phyloP scores from a whole-genome alignment of 148 eudicot genomes.

The Chenopodium formosanum region DNA sequence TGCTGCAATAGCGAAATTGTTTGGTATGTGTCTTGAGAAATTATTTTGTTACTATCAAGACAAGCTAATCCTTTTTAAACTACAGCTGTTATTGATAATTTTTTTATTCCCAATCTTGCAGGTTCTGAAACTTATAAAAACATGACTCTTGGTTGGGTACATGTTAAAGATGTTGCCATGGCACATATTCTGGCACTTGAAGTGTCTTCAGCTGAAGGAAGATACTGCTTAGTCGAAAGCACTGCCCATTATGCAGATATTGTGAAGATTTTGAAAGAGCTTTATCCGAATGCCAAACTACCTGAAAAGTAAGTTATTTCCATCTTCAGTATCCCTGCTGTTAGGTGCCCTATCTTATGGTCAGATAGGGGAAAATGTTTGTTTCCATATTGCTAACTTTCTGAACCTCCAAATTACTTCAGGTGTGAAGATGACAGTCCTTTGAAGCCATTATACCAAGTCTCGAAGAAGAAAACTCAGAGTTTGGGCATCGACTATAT shows the following conservation, averaged over 20 bases:
- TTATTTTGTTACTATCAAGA: background rate
- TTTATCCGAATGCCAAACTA: conserved; percentile 28
- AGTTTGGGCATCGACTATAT: conserved; percentile 55
- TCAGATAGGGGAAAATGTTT: background rate
- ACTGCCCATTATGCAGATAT: conserved; percentile 27
- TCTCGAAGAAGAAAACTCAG: conserved; percentile 43
- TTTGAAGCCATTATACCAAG: conserved; percentile 37
- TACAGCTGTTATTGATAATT: background rate
- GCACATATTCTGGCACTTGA: conserved; percentile 38
- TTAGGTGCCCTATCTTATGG: background rate
- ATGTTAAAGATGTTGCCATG: conserved; percentile 41
- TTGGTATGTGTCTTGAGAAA: conserved; percentile 22
- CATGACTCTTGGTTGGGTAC: conserved; percentile 31
- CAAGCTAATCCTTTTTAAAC: background rate
- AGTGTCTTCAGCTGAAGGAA: conserved; percentile 35
- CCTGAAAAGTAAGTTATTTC: conserved; percentile 31
- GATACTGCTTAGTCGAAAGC: conserved; percentile 32
- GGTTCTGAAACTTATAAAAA: conserved; percentile 28
- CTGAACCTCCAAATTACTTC: background rate
- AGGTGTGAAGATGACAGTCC: conserved; percentile 72
- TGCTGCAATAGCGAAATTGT: conserved; percentile 35
- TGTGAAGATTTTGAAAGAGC: conserved; percentile 29
- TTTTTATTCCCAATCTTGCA: conserved; percentile 8
- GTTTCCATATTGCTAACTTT: background rate
- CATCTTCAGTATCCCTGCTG: background rate